A percentile compares a stretch with the other conserved stretches of the same genome.
Evolutionary conservation across 768 basidiomycete species (phyloP).

Genomic region (Termitomyces sp.): DNA sequence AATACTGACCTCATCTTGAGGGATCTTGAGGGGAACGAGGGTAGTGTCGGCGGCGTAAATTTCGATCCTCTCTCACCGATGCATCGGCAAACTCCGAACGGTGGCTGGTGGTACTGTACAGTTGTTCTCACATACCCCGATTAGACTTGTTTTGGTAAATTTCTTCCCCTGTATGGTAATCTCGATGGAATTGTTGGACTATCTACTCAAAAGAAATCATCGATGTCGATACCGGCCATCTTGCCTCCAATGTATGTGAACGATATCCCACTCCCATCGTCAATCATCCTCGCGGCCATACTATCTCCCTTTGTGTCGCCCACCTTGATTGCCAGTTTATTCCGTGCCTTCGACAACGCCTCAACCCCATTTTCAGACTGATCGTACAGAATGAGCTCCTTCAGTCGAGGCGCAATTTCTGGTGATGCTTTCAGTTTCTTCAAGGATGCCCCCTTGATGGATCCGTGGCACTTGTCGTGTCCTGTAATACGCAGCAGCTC

Average conservation of each 20-base stretch:
- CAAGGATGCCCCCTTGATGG: background rate
- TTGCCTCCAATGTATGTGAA: background rate
- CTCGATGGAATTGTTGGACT: background rate
- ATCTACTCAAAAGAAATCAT: too few relatives aligned
- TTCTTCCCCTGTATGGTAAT: conserved; percentile 11
- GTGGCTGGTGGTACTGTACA: conserved; percentile 38
- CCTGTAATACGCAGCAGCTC: background rate
- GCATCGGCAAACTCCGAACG: conserved; percentile 31
- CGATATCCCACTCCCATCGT: background rate
- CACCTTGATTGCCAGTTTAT: background rate
- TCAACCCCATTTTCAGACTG: too few relatives aligned
- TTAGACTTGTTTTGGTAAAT: conserved; percentile 4
- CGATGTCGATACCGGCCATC: background rate
- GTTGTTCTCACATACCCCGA: conserved; percentile 15
- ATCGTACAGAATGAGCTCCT: too few relatives aligned
- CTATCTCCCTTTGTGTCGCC: background rate
- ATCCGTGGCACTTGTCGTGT: background rate
- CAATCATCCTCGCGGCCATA: background rate
- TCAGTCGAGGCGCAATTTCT: too few relatives aligned
- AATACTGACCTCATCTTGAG: conserved; percentile 62
- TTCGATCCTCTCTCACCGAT: conserved; percentile 16
- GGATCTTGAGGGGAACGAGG: conserved; percentile 39
- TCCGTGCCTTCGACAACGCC: background rate
- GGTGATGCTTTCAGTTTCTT: too few relatives aligned
- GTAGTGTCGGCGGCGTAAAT: conserved; percentile 26